Evolutionary conservation across 2,329 filamentous ascomycete species (phyloP), one percentile per base, ranked within the genome.

Genomic region (Thyridium curvatum): DNA sequence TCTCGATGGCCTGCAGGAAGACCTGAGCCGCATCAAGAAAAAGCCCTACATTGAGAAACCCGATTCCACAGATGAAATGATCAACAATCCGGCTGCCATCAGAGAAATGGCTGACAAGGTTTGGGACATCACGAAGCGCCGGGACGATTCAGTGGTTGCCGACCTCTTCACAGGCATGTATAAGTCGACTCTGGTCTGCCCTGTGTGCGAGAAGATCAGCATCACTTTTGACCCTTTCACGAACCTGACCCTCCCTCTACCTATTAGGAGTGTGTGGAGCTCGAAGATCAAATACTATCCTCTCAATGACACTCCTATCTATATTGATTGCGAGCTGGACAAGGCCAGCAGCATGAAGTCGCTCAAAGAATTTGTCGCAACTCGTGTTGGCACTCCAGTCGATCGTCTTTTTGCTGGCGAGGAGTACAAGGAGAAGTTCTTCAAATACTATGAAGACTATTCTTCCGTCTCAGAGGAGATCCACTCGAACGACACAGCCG

Each of bases 171-270:
- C 88, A 16, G 93, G 93, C 46, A 88, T 97, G 74, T 98, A 97
- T 74, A 96, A 97, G 66, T 97, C 94, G 33, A 97, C 91, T 1
- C 76, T 98, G 46, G 84, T 93, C 46, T 98, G 93, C 55, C 93
- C 93, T 0, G 77, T 75, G 8, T 98, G 93, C 59, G 76, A 84
- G 50, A 98, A 97, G 65, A 85, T 97, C 62, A 96, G 90, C 74
- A 95, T 98, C 52, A 97, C 93, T 0, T 98, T 98, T 55, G 93
- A 98, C 58, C 93, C 93, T 1, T 98, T 94, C 70, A 96, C 89
- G 60, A 93, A 94, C 48, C 66, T 98, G 42, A 96, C 93, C 0
- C 68, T 98, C 17, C 93, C 94, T 41, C 68, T 98, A 28, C 93
- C 93, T 0, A 79, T 95, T 39, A 84, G 93, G 58, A 89, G 84